These are phyloP conservation scores for Keithomyces neogunnii DNA, from an alignment of 2,329 filamentous ascomycete species.

Conservation along the genomic window DNA sequence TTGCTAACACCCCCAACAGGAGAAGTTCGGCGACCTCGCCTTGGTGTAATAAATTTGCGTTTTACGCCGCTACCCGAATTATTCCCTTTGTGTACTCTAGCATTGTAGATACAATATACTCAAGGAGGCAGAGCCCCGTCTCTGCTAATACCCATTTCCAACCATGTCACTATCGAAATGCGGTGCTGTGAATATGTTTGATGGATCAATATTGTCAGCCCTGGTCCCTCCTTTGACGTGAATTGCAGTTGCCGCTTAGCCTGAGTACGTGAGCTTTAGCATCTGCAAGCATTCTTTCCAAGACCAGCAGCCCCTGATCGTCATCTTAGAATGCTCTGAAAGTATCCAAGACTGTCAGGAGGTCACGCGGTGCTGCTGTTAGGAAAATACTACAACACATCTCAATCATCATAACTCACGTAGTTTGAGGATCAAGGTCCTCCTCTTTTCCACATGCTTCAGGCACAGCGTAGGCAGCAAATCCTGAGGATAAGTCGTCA, in stretches of 20 bases:
- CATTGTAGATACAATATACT: slow-evolving; percentile 56
- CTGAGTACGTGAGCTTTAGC: too few relatives aligned
- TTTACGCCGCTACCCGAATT: slow-evolving; percentile 27
- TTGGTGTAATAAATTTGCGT: slow-evolving; percentile 61
- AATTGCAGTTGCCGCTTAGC: too few relatives aligned
- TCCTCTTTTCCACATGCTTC: neutral
- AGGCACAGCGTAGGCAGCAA: neutral
- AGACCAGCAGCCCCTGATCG: too few relatives aligned
- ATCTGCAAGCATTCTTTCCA: too few relatives aligned
- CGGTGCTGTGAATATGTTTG: neutral
- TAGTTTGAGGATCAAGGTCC: too few relatives aligned
- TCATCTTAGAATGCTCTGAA: too few relatives aligned
- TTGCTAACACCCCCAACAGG: slow-evolving; percentile 53
- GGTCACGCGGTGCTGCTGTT: too few relatives aligned
- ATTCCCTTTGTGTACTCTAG: slow-evolving; percentile 57
- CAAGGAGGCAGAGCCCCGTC: slow-evolving; percentile 21
- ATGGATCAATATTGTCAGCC: too few relatives aligned
- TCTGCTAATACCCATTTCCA: slow-evolving; percentile 22
- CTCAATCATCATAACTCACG: too few relatives aligned
- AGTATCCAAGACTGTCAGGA: too few relatives aligned
- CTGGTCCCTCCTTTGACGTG: too few relatives aligned
- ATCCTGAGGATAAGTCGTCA: neutral
- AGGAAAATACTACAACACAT: too few relatives aligned
- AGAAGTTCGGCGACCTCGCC: slow-evolving; percentile 98
- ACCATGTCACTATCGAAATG: neutral